phyloP scores from a whole-genome alignment of 2,329 filamentous ascomycete genomes.

The Clarireedia sp. region DNA sequence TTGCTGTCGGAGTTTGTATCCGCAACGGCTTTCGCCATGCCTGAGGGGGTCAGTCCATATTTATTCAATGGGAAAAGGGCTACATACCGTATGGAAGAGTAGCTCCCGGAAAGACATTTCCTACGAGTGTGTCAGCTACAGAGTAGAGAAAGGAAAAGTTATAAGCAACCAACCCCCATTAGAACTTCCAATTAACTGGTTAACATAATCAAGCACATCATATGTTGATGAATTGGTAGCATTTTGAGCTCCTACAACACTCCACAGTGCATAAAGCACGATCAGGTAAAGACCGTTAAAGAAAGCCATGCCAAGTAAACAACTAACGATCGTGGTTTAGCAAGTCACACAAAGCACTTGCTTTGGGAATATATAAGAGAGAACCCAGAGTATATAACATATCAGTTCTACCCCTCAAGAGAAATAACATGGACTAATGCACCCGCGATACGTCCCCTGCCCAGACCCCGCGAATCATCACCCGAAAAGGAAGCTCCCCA shows the following conservation, averaged over 20 bases:
- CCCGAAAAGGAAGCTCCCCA: slow-evolving; percentile 2
- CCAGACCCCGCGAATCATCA: background rate
- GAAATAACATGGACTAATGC: background rate
- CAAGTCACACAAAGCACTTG: background rate
- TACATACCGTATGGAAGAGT: slow-evolving; percentile 41
- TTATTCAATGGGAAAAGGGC: background rate
- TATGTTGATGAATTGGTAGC: slow-evolving; percentile 16
- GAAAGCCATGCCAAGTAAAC: slow-evolving; percentile 9
- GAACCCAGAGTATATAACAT: background rate
- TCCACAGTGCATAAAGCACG: background rate
- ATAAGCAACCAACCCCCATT: slow-evolving; percentile 38
- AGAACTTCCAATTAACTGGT: slow-evolving; percentile 47
- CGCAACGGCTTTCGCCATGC: slow-evolving; percentile 44
- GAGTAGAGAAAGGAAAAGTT: background rate
- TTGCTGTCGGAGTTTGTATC: slow-evolving; percentile 45
- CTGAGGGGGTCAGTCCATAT: slow-evolving; percentile 23
- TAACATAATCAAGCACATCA: slow-evolving; percentile 35
- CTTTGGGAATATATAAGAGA: background rate
- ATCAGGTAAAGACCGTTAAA: background rate
- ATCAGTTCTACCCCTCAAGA: background rate
- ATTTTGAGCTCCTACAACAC: slow-evolving; percentile 13
- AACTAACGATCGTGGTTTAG: background rate
- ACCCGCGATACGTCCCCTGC: background rate
- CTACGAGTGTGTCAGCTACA: slow-evolving; percentile 10
- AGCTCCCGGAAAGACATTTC: slow-evolving; percentile 48